These are phyloP conservation scores for Carex myosuroides DNA, from an alignment of 176 grass and related monocot genomes.

Conservation along the genomic window DNA sequence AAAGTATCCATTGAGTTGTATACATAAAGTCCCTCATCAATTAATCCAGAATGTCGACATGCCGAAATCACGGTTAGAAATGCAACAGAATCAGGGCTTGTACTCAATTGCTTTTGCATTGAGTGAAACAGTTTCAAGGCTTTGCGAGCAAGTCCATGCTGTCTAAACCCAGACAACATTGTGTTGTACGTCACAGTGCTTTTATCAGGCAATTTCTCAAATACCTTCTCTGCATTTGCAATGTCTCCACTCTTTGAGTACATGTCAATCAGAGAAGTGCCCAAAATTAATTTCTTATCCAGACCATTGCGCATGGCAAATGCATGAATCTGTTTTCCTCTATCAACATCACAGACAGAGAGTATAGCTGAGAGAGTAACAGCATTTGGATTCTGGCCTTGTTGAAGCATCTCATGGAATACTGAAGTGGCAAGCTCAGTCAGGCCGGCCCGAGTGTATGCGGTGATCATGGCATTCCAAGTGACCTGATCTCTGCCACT, in stretches of 20 bases:
- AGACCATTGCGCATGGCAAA: constrained; percentile 50
- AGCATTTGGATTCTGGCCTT: constrained; percentile 51
- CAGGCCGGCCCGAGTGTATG: constrained; percentile 52
- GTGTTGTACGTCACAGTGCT: constrained; percentile 70
- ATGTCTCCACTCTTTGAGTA: constrained; percentile 80
- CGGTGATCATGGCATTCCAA: constrained; percentile 95
- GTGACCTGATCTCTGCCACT: constrained; percentile 63
- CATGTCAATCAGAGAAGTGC: constrained; percentile 79
- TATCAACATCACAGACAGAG: constrained; percentile 51
- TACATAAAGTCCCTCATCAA: constrained; percentile 59
- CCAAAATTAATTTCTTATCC: constrained; percentile 59
- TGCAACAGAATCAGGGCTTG: constrained; percentile 58
- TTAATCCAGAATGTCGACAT: constrained; percentile 67
- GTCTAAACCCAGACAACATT: constrained; percentile 77
- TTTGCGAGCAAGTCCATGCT: constrained; percentile 57
- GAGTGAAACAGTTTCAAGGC: constrained; percentile 57
- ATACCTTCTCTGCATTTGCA: constrained; percentile 52
- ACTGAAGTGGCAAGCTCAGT: constrained; percentile 42
- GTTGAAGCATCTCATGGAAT: constrained; percentile 61
- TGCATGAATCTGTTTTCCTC: constrained; percentile 76
- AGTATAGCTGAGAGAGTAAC: constrained; percentile 73
- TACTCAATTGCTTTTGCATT: constrained; percentile 41
- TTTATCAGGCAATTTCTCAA: constrained; percentile 55
- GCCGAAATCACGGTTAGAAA: constrained; percentile 67
- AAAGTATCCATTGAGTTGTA: constrained; percentile 64